phyloP scores from a whole-genome alignment of 2,329 filamentous ascomycete genomes.

The Calonectria crousiana region DNA sequence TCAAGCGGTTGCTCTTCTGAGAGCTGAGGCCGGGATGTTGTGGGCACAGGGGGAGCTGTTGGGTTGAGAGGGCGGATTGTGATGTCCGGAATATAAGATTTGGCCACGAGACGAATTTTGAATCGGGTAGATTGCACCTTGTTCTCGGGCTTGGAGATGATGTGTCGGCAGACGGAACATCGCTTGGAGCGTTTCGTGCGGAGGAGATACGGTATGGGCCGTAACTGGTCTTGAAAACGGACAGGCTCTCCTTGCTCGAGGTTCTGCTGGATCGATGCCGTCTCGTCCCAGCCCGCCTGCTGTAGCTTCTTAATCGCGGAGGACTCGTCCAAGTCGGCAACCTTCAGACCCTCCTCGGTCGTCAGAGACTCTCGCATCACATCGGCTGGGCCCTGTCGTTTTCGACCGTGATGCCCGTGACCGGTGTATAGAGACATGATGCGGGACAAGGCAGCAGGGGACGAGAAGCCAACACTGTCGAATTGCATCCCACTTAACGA shows the following conservation, averaged over 20 bases:
- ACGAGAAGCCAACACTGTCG: slow-evolving; percentile 69
- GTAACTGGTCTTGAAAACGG: slow-evolving; percentile 79
- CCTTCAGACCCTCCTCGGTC: slow-evolving; percentile 77
- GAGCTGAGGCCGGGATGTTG: slow-evolving; percentile 48
- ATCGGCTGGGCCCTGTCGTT: slow-evolving; percentile 74
- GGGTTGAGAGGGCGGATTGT: slow-evolving; percentile 74
- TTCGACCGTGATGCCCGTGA: slow-evolving; percentile 71
- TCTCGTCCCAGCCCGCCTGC: slow-evolving; percentile 72
- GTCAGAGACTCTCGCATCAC: slow-evolving; percentile 85
- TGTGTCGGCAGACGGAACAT: slow-evolving; percentile 92
- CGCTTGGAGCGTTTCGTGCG: slow-evolving; percentile 95
- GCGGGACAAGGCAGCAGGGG: slow-evolving; percentile 84
- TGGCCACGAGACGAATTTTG: slow-evolving; percentile 90
- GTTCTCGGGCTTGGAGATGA: slow-evolving; percentile 92
- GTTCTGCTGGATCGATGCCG: slow-evolving; percentile 63
- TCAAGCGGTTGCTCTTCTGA: slow-evolving; percentile 55
- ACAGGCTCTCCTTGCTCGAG: slow-evolving; percentile 64
- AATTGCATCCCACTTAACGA: slow-evolving; percentile 61
- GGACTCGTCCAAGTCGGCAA: slow-evolving; percentile 72
- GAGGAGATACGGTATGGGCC: slow-evolving; percentile 84
- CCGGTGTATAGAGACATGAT: slow-evolving; percentile 93
- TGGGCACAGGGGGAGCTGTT: slow-evolving; percentile 50
- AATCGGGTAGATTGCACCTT: slow-evolving; percentile 92
- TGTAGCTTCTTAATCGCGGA: slow-evolving; percentile 71
- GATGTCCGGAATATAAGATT: slow-evolving; percentile 88